phyloP scores from a whole-genome alignment of 1,284 basidiomycete genomes.

The Puccinia coronata region DNA sequence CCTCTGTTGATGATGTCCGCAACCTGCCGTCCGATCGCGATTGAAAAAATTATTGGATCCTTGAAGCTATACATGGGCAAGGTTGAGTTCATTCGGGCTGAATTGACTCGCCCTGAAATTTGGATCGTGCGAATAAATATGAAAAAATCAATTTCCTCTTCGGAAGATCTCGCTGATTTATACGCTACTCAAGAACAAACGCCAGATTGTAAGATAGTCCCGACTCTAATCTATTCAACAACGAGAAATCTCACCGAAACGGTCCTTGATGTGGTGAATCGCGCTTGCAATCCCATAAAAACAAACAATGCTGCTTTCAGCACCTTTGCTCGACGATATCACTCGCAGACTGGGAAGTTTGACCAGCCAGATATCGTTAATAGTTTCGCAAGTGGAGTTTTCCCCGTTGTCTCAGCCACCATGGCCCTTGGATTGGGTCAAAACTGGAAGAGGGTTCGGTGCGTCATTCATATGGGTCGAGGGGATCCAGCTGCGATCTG shows the following conservation, averaged over 20 bases:
- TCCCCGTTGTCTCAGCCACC: background rate
- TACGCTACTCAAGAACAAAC: background rate
- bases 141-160: background rate
- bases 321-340: background rate
- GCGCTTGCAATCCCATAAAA: background rate
- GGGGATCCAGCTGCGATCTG: too few species aligned
- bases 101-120: slow-evolving; percentile 1
- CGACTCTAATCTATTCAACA: slow-evolving; percentile 6
- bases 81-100: slow-evolving; percentile 1
- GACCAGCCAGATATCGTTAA: background rate
- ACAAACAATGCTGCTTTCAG: background rate
- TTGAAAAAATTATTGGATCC: background rate
- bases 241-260: background rate
- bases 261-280: background rate
- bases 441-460: too few species aligned
- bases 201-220: background rate
- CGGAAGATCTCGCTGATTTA: background rate
- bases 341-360: background rate
- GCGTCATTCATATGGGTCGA: too few species aligned
- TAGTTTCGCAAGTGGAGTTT: background rate
- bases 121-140: background rate
- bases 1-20: slow-evolving; percentile 13
- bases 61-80: background rate
- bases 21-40: slow-evolving; percentile 21
- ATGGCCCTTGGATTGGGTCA: too few species aligned